Conservation (phyloP, 768 basidiomycete genomes). For the Sarcodon aspratus region DNA sequence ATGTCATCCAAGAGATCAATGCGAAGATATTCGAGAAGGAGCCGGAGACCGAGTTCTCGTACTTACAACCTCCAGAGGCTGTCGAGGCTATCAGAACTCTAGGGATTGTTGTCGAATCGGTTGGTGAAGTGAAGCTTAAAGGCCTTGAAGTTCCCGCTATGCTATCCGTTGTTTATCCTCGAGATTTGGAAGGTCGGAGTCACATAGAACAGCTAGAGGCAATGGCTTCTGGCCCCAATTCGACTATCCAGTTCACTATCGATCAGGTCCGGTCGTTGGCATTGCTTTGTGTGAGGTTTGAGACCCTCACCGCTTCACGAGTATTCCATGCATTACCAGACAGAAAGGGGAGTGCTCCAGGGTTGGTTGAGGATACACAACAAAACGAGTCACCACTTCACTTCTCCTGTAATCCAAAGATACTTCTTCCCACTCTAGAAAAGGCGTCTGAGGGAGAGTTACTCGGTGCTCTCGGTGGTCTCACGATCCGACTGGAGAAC, state of each 20-base stretch:
- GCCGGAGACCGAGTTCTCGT: constrained; percentile 47
- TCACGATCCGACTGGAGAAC: constrained; percentile 71
- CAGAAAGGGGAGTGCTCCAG: constrained; percentile 33
- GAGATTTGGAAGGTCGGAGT: constrained; percentile 58
- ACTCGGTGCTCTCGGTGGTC: constrained; percentile 62
- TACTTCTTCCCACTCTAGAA: constrained; percentile 62
- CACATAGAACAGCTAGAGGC: constrained; percentile 32
- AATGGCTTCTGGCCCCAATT: constrained; percentile 19
- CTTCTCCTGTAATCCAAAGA: constrained; percentile 47
- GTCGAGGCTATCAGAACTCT: constrained; percentile 69
- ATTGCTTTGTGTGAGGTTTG: constrained; percentile 64
- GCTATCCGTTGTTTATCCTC: constrained; percentile 78
- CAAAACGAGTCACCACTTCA: constrained; percentile 14
- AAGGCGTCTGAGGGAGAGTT: constrained; percentile 65
- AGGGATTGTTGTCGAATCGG: constrained; percentile 55
- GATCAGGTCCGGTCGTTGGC: constrained; percentile 68
- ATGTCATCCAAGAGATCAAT: constrained; percentile 73
- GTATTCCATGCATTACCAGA: constrained; percentile 36
- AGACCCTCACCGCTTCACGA: constrained; percentile 57
- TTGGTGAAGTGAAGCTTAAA: constrained; percentile 90
- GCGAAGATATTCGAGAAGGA: constrained; percentile 45
- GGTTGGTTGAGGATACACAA: constrained; percentile 12
- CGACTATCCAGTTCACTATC: constrained; percentile 57
- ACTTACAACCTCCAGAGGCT: constrained; percentile 42
- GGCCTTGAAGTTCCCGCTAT: constrained; percentile 87